These are phyloP conservation scores for Mycena latifolia DNA, from an alignment of 768 basidiomycete genomes.

Conservation along the genomic window DNA sequence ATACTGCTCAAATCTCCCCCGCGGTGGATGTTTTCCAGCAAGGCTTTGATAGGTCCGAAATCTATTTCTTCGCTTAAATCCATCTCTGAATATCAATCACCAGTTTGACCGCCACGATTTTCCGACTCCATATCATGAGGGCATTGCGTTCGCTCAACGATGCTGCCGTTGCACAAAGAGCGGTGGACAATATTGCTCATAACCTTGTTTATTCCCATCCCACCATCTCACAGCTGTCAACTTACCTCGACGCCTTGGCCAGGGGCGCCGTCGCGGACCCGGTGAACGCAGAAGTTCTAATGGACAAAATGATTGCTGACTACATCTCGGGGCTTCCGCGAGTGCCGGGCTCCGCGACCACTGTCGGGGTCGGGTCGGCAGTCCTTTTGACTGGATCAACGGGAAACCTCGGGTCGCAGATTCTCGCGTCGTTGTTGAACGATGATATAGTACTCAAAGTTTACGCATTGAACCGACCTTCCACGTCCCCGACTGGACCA, in stretches of 20 bases:
- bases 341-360: no score
- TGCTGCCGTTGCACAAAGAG: background rate
- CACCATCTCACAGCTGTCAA: constrained; percentile 23
- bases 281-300: no score
- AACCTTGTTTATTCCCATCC: constrained; percentile 13
- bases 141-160: background rate
- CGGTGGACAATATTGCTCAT: background rate
- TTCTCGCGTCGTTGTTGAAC: constrained; percentile 52
- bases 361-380: no score
- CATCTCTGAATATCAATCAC: background rate
- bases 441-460: constrained; percentile 44
- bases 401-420: constrained; percentile 48
- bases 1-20: background rate
- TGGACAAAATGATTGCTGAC: no score
- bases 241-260: no score
- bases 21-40: constrained; percentile 10
- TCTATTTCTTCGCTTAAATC: background rate
- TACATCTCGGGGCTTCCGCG: no score
- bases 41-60: constrained; percentile 25
- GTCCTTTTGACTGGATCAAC: constrained; percentile 44
- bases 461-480: constrained; percentile 47
- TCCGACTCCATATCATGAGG: constrained; percentile 31
- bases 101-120: constrained; percentile 46
- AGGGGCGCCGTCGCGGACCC: no score
- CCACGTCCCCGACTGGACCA: constrained; percentile 16